Evolutionary conservation across 192 early-diverging fungal species (phyloP), one percentile per base, ranked within the genome.

Genomic region (Linderina pennispora): DNA sequence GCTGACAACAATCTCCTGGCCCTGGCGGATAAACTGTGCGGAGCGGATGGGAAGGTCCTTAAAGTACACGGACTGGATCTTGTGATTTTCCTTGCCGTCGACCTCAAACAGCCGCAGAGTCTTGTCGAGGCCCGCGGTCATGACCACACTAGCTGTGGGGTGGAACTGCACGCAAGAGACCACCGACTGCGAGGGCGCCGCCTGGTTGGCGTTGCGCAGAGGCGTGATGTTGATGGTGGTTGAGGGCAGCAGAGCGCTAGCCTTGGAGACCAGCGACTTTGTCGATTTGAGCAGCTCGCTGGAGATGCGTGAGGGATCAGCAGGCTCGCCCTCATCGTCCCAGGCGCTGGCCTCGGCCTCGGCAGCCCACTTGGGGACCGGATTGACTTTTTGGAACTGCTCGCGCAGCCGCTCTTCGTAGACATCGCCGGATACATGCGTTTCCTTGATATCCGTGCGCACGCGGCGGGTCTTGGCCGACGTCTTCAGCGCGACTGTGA

Each of bases 41-140:
- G 60, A 56, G 54, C 77, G 69, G 31, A 97, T 88, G 3, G 91
- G 89, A 54, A 96, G 55, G 64, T 97, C 94, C 52, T 90, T 85
- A 54, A 94, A 80, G 46, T 77, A 77, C n/a, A 97, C 65, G 8
- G 83, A 86, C 71, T 94, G 90, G 42, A 98, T 80, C 65, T 93
- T 87, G 35, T 83, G 88, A 65, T 98, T 98, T 23, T 86, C 56
- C 62, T 90, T 92, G 16, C 94, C 94, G 42, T 98, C 94, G 5
- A 95, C 78, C 39, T 90, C 66, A 36, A 96, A 96, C 32, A 98
- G 54, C 7, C 88, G 76, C 48, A 98, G 48, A 13, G 93, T 94
- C 51, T 80, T 83, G 62, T 98, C 94, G 18, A 87, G 74, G 5
- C 94, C 91, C 3, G 84, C 86, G 0, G 94, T 96, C 55, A 98